Conservation (phyloP, 441 rosid species). For the Pelargonium cotyledonis region DNA sequence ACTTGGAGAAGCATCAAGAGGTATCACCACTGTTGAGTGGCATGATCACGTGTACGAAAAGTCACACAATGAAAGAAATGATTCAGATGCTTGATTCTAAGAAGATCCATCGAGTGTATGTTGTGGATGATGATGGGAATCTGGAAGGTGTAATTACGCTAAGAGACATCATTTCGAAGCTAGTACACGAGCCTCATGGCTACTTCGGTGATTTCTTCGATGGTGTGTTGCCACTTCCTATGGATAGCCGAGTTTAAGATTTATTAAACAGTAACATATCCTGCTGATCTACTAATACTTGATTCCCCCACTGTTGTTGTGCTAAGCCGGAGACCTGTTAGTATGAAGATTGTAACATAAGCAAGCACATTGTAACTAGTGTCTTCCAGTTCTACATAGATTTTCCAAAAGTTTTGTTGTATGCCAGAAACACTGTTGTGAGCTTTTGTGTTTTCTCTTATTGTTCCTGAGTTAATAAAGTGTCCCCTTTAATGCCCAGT, state of each 20-base stretch:
- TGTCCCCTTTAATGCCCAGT: no score
- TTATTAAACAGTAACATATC: slow-evolving; percentile 1
- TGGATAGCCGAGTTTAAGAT: slow-evolving; percentile 58
- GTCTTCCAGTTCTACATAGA: background rate
- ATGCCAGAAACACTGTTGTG: background rate
- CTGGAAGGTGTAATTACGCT: slow-evolving; percentile 87
- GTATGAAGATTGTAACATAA: background rate
- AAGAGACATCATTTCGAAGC: slow-evolving; percentile 83
- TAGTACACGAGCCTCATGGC: slow-evolving; percentile 86
- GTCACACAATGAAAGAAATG: slow-evolving; percentile 58
- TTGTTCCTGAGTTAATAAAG: no score
- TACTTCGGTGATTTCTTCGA: slow-evolving; percentile 98
- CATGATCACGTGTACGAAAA: slow-evolving; percentile 64
- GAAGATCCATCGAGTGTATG: slow-evolving; percentile 70
- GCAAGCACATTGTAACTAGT: background rate
- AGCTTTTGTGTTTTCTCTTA: background rate
- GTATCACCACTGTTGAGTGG: slow-evolving; percentile 47
- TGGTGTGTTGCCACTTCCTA: slow-evolving; percentile 75
- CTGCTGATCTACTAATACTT: background rate
- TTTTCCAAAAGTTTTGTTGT: background rate
- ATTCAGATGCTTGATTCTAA: slow-evolving; percentile 58
- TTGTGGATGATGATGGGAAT: slow-evolving; percentile 69
- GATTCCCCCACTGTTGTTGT: no score
- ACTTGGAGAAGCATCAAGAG: slow-evolving; percentile 53
- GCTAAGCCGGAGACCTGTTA: no score